A percentile compares a stretch with the other conserved stretches of the same genome.
Evolutionary conservation across 345 rosid genomes (phyloP).

Genomic region (Linum tenue): DNA sequence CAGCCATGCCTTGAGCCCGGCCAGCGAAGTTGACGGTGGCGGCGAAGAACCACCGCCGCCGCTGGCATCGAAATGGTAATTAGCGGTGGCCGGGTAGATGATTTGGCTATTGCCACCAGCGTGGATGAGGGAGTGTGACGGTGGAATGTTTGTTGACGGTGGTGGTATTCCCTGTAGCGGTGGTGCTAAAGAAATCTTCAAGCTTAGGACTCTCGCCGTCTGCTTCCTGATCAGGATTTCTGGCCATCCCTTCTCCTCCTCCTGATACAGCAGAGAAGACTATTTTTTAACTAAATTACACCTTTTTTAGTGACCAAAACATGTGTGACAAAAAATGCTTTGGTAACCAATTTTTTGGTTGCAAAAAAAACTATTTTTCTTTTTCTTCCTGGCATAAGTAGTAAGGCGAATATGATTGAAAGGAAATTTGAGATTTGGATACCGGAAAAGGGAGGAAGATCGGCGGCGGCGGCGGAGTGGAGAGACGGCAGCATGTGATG

Average conservation of each 20-base stretch:
- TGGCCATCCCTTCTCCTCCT: constrained; percentile 43
- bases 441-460: background rate
- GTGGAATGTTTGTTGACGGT: constrained; percentile 34
- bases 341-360: background rate
- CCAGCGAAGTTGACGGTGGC: constrained; percentile 13
- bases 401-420: no score
- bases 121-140: constrained; percentile 33
- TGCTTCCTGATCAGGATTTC: constrained; percentile 8
- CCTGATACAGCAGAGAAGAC: constrained; percentile 16
- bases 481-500: background rate
- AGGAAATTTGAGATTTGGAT: no score
- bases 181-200: constrained; percentile 55
- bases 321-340: no score
- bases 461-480: background rate
- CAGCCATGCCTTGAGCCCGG: constrained; percentile 57
- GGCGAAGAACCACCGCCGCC: constrained; percentile 32
- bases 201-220: constrained; percentile 51
- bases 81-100: constrained; percentile 13
- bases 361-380: background rate
- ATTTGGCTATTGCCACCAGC: constrained; percentile 9
- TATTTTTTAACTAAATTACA: background rate
- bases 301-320: background rate
- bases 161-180: constrained; percentile 20
- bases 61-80: constrained; percentile 9
- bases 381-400: no score